phyloP scores from a whole-genome alignment of 1,284 basidiomycete species.

The Sporisorium sorghi region DNA sequence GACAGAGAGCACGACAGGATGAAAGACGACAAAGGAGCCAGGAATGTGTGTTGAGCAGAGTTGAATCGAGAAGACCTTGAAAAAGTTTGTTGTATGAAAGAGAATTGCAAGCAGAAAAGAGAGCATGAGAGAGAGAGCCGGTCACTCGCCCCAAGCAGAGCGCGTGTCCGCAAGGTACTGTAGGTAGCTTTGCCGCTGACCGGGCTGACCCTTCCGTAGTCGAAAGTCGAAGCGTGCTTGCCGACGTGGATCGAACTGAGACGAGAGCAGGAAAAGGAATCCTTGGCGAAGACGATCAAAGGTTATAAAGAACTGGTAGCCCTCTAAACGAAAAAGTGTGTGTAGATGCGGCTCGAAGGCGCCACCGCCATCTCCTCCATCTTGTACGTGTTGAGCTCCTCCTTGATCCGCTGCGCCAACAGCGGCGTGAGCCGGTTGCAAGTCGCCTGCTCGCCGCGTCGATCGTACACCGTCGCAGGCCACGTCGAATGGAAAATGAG shows the following conservation, averaged over 20 bases:
- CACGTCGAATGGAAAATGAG: conserved; percentile 96
- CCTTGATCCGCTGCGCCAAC: conserved; percentile 93
- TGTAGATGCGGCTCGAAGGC: conserved; percentile 66
- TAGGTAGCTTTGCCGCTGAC: neutral
- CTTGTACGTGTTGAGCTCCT: conserved; percentile 84
- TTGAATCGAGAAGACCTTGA: neutral
- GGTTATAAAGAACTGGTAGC: too few relatives aligned
- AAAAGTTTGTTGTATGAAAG: neutral
- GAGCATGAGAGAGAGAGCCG: neutral
- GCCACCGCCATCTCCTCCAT: conserved; percentile 99
- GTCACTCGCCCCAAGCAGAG: neutral
- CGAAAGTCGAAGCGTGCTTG: neutral
- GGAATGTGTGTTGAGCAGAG: neutral
- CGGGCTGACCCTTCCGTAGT: neutral
- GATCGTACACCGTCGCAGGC: conserved; percentile 87
- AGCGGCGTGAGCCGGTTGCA: conserved; percentile 95
- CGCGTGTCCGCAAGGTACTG: neutral
- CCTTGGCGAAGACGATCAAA: too few relatives aligned
- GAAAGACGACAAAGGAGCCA: conserved; percentile 1
- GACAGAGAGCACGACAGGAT: neutral
- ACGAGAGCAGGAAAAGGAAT: conserved; percentile 6
- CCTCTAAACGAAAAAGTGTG: conserved; percentile 64
- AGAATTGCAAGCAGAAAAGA: conserved; percentile 3
- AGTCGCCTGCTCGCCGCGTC: conserved; percentile 93
- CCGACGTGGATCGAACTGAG: neutral